Conservation (phyloP, 768 basidiomycete species). For the Russula virescens region DNA sequence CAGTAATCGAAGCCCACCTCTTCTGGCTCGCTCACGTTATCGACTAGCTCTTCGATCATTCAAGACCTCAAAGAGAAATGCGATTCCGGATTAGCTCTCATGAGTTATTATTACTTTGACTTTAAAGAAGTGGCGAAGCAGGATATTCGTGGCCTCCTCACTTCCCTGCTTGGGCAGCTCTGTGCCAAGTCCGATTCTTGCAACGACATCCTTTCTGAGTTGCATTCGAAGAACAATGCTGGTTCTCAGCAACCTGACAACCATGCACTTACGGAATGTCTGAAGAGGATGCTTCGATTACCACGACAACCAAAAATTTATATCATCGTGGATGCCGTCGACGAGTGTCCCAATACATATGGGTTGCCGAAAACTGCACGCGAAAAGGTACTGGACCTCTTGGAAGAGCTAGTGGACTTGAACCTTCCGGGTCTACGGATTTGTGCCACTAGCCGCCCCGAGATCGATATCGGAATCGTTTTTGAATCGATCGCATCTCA, state of each 20-base stretch:
- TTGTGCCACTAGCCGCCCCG: neutral
- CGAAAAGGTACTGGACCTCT: neutral
- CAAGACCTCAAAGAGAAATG: neutral
- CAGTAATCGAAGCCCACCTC: no score
- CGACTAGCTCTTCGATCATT: constrained; percentile 1
- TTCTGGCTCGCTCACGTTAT: neutral
- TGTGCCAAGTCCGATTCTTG: neutral
- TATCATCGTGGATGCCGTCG: neutral
- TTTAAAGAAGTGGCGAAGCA: neutral
- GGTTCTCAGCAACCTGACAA: neutral
- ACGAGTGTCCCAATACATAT: neutral
- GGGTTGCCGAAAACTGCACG: neutral
- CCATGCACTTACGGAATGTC: neutral
- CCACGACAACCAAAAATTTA: neutral
- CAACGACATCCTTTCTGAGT: neutral
- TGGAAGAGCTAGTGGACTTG: neutral
- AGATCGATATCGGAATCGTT: neutral
- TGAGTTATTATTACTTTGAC: constrained; percentile 2
- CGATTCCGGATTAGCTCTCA: neutral
- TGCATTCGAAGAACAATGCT: neutral
- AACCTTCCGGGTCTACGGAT: neutral
- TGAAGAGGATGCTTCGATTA: neutral
- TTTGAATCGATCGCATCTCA: neutral
- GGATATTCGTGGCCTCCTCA: neutral
- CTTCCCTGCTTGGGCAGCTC: constrained; percentile 1